A percentile compares a stretch with the other conserved stretches of the same genome.
phyloP scores from a whole-genome alignment of 2,329 filamentous ascomycete genomes.

The Talaromyces piceae region DNA sequence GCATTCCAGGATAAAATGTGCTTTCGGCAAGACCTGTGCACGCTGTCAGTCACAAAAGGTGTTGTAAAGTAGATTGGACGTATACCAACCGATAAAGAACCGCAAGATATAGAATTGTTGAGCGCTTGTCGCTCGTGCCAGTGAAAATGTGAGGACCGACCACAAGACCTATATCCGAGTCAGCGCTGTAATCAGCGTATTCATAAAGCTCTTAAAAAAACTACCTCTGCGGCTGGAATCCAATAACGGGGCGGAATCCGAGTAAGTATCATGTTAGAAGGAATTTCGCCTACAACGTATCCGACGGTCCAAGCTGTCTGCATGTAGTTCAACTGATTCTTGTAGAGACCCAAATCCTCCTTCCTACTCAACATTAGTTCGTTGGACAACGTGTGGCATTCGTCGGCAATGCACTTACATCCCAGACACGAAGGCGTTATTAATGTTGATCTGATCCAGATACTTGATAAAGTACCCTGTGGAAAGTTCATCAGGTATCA shows the following conservation, averaged over 20 bases:
- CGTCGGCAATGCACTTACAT: constrained; percentile 26
- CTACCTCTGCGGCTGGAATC: constrained; percentile 42
- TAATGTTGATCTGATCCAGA: constrained; percentile 40
- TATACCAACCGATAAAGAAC: constrained; percentile 40
- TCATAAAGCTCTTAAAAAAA: constrained; percentile 21
- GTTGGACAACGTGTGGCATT: neutral
- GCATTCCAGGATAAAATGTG: constrained; percentile 47
- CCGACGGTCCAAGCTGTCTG: constrained; percentile 53
- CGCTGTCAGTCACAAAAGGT: too few relatives aligned
- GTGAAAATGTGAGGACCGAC: constrained; percentile 42
- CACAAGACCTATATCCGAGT: constrained; percentile 32
- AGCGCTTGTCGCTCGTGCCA: constrained; percentile 34
- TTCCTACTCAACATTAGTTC: constrained; percentile 29
- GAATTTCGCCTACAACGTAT: constrained; percentile 50
- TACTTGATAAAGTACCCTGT: constrained; percentile 47
- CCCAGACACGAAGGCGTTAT: constrained; percentile 42
- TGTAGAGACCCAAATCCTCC: constrained; percentile 46
- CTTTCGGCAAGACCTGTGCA: constrained; percentile 19
- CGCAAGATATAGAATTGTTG: constrained; percentile 41
- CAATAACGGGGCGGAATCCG: constrained; percentile 41
- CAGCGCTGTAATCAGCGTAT: neutral
- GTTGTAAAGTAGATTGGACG: neutral
- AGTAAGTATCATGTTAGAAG: constrained; percentile 46
- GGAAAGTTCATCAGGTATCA: neutral
- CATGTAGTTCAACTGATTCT: constrained; percentile 51